Evolutionary conservation across 1,284 basidiomycete species (phyloP).

Genomic region (Pseudozyma tsukubaensis): DNA sequence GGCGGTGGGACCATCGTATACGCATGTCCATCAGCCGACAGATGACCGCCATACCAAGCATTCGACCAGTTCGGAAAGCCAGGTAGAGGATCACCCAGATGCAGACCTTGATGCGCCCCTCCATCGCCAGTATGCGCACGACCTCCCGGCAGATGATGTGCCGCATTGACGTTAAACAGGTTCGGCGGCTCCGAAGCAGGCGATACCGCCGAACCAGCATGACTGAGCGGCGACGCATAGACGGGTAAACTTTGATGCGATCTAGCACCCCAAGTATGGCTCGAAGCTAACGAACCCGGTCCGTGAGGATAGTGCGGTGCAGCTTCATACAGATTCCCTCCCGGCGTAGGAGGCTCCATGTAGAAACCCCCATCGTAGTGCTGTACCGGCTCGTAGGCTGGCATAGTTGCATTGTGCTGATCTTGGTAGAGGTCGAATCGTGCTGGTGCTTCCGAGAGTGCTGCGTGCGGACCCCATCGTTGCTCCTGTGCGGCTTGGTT

Average conservation of each 20-base stretch:
- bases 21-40: slow-evolving; percentile 61
- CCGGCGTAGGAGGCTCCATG: slow-evolving; percentile 11
- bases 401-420: slow-evolving; percentile 13
- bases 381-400: slow-evolving; percentile 13
- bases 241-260: slow-evolving; percentile 39
- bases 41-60: slow-evolving; percentile 61
- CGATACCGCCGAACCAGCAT: slow-evolving; percentile 17
- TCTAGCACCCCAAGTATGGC: slow-evolving; percentile 18
- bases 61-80: slow-evolving; percentile 53
- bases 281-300: slow-evolving; percentile 36
- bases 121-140: slow-evolving; percentile 5
- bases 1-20: slow-evolving; percentile 56
- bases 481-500: slow-evolving; percentile 49
- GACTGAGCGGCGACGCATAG: slow-evolving; percentile 28
- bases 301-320: slow-evolving; percentile 16
- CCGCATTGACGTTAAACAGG: slow-evolving; percentile 51
- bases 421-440: slow-evolving; percentile 25
- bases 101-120: slow-evolving; percentile 3
- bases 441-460: slow-evolving; percentile 39
- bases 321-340: slow-evolving; percentile 12
- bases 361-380: slow-evolving; percentile 42
- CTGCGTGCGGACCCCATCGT: slow-evolving; percentile 35
- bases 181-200: slow-evolving; percentile 40
- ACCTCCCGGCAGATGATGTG: slow-evolving; percentile 45
- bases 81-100: slow-evolving; percentile 46